These are phyloP conservation scores for Malassezia restricta DNA, from an alignment of 1,284 basidiomycete species.

Conservation along the genomic window DNA sequence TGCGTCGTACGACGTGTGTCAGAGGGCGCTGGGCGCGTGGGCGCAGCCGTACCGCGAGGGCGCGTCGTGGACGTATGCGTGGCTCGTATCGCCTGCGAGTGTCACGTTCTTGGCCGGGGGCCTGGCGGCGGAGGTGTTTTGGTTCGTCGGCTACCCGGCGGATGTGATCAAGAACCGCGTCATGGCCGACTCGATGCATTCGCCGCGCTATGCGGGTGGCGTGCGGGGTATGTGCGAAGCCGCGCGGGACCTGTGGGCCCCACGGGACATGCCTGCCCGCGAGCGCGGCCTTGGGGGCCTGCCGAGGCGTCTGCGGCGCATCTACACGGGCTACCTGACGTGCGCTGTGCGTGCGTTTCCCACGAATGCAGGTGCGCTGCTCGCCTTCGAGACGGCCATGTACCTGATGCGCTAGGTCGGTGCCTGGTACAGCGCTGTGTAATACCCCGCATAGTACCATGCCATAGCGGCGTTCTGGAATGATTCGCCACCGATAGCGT, in stretches of 20 bases:
- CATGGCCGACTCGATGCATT: slow-evolving; percentile 52
- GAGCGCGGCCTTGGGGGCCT: slow-evolving; percentile 1
- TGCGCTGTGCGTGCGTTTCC: slow-evolving; percentile 40
- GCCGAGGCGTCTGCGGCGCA: slow-evolving; percentile 9
- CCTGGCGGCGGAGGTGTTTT: slow-evolving; percentile 45
- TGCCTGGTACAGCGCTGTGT: slow-evolving; percentile 10
- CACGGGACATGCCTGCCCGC: background rate
- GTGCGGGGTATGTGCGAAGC: slow-evolving; percentile 29
- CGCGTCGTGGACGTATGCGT: slow-evolving; percentile 34
- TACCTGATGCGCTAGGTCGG: slow-evolving; percentile 19
- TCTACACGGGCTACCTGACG: slow-evolving; percentile 35
- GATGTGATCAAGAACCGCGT: slow-evolving; percentile 58
- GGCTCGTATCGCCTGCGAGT: slow-evolving; percentile 55
- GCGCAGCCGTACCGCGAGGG: slow-evolving; percentile 9
- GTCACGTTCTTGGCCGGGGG: slow-evolving; percentile 60
- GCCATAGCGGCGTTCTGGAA: slow-evolving; percentile 16
- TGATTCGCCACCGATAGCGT: background rate
- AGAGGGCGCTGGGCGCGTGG: slow-evolving; percentile 19
- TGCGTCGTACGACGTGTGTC: slow-evolving; percentile 40
- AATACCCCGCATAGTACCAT: slow-evolving; percentile 19
- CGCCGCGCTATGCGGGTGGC: slow-evolving; percentile 34
- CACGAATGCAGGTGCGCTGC: slow-evolving; percentile 36
- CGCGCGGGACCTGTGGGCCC: background rate
- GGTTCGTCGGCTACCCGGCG: slow-evolving; percentile 58
- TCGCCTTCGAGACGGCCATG: slow-evolving; percentile 42